Conservation (phyloP, 306 rosid species). For the Hippophae tibetana region DNA sequence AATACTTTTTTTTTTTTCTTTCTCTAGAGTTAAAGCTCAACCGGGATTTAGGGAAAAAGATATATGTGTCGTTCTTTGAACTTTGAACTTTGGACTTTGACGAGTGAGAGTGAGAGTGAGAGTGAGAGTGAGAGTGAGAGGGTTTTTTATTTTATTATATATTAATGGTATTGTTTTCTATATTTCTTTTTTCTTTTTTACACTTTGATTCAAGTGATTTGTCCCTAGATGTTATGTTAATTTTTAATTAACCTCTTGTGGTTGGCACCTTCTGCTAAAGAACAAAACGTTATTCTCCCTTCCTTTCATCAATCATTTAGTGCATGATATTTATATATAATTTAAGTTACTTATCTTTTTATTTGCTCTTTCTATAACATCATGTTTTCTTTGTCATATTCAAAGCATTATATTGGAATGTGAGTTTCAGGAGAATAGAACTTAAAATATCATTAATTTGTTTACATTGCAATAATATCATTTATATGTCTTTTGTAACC, state of each 20-base stretch:
- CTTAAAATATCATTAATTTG: too few relatives aligned
- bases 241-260: slow-evolving; percentile 17
- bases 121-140: slow-evolving; percentile 10
- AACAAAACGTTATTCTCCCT: slow-evolving; percentile 27
- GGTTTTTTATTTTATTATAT: slow-evolving; percentile 11
- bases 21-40: slow-evolving; percentile 45
- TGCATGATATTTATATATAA: not conserved
- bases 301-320: slow-evolving; percentile 25
- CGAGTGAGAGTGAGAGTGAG: slow-evolving; percentile 17
- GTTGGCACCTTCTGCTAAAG: slow-evolving; percentile 26
- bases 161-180: not conserved
- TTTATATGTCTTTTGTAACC: too few relatives aligned
- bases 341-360: not conserved
- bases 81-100: slow-evolving; percentile 59
- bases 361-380: not conserved
- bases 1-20: slow-evolving; percentile 22
- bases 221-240: slow-evolving; percentile 11
- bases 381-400: too few relatives aligned
- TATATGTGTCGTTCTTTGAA: slow-evolving; percentile 49
- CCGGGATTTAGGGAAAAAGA: slow-evolving; percentile 91
- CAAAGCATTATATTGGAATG: too few relatives aligned
- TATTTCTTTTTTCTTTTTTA: not conserved
- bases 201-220: slow-evolving; percentile 37
- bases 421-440: too few relatives aligned
- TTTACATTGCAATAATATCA: too few relatives aligned